phyloP scores from a whole-genome alignment of 257 asterid species.

The Penstemon newberryi region DNA sequence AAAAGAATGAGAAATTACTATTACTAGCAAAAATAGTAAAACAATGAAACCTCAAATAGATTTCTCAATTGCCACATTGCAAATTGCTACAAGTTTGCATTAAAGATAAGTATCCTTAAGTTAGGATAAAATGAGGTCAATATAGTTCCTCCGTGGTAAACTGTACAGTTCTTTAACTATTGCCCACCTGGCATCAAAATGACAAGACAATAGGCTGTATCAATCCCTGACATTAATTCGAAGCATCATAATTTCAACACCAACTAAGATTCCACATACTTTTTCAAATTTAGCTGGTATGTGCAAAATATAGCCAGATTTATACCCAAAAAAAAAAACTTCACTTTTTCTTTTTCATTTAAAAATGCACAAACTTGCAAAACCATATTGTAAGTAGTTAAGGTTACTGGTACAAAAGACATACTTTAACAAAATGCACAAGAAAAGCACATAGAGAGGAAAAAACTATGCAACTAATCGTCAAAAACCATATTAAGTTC shows the following conservation, averaged over 20 bases:
- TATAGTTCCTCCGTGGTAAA: neutral
- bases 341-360: neutral
- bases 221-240: neutral
- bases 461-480: slow-evolving; percentile 20
- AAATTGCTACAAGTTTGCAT: slow-evolving; percentile 5
- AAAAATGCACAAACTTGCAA: slow-evolving; percentile 5
- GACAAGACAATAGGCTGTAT: neutral
- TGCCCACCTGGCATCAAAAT: neutral
- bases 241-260: neutral
- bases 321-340: neutral
- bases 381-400: neutral
- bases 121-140: neutral
- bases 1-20: neutral
- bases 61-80: slow-evolving; percentile 7
- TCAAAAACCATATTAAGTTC: neutral
- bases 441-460: neutral
- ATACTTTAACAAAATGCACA: slow-evolving; percentile 4
- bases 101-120: neutral
- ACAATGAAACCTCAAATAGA: neutral
- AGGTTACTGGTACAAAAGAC: neutral
- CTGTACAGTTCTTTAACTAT: neutral
- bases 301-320: neutral
- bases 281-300: neutral
- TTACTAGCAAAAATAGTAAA: neutral
- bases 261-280: neutral